Evolutionary conservation across 2,329 filamentous ascomycete genomes (phyloP), one percentile per base, ranked within the genome.

Genomic region (Xylaria sp.): DNA sequence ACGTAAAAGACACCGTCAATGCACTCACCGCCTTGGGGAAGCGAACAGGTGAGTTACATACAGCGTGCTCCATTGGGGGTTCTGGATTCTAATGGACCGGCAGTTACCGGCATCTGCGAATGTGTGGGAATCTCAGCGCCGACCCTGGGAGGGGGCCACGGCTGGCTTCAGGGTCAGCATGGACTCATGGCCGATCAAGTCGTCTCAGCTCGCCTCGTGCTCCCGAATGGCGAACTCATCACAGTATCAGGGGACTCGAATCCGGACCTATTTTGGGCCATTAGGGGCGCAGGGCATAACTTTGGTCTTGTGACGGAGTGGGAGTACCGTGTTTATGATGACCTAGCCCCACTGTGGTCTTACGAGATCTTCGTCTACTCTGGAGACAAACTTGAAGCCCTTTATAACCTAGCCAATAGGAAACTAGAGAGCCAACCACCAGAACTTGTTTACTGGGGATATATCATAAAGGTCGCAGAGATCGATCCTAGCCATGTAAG

Each of bases 51-150:
- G 41, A 64, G 63, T n/a, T 43, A 15, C n/a, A n/a, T 21, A 8
- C 1, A 15, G 2, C 33, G 3, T n/a, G n/a, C 19, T 15, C 7
- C 19, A 41, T 15, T 11, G 41, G 41, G n/a, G 11, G 2, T 13
- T 2, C 25, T n/a, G 10, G 43, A n/a, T 25, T 6, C 43, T 66
- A 17, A 64, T 19, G n/a, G 51, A n/a, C n/a, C 10, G 10, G 48
- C 15, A 73, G 80, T 81, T 1, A 82, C 80, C 9, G 81, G 81
- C 37, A 79, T 76, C 8, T 86, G 84, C 66, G 82, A 84, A 71
- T 85, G 83, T 62, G 79, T 82, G 54, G 79, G 82, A 54, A 68
- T 76, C 25, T 64, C 82, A 2, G 82, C 80, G 44, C 80, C 75
- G 33, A 77, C 70, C 1, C 46, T 71, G 3, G 82, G 82, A 4